Evolutionary conservation across 106 monocot genomes (phyloP).

Genomic region (Hemerocallis citrina): DNA sequence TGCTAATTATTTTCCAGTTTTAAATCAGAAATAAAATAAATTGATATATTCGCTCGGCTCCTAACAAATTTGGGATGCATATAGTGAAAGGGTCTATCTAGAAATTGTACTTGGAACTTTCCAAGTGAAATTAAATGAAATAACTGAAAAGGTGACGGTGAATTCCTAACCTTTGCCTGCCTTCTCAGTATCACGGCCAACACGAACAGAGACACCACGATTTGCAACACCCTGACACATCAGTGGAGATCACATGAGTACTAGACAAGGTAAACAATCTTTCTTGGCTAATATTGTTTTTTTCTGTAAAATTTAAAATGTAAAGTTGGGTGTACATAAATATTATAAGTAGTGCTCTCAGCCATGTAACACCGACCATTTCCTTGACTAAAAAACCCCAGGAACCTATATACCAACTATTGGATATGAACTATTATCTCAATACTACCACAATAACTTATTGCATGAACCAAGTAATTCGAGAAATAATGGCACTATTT

Average conservation of each 20-base stretch:
- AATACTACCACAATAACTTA: no score
- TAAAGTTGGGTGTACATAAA: neutral
- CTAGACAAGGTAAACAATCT: neutral
- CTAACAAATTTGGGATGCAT: no score
- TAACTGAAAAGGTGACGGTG: neutral
- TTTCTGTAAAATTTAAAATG: neutral
- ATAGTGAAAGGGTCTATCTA: no score
- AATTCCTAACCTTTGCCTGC: conserved; percentile 10
- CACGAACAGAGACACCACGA: conserved; percentile 13
- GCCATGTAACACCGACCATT: neutral
- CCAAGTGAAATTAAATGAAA: no score
- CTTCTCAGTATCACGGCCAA: conserved; percentile 18
- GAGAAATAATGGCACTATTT: neutral
- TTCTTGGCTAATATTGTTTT: no score
- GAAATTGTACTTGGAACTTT: no score
- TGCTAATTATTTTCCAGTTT: no score
- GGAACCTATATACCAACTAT: conserved; percentile 57
- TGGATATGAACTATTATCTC: neutral
- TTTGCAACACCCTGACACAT: conserved; percentile 14
- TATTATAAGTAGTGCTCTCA: no score
- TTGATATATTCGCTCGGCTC: no score
- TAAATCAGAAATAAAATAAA: no score
- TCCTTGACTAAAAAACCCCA: conserved; percentile 52
- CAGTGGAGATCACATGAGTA: neutral
- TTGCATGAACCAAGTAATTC: neutral